These are phyloP conservation scores for Diaporthe helianthi DNA, from an alignment of 2,329 filamentous ascomycete genomes.

Conservation along the genomic window DNA sequence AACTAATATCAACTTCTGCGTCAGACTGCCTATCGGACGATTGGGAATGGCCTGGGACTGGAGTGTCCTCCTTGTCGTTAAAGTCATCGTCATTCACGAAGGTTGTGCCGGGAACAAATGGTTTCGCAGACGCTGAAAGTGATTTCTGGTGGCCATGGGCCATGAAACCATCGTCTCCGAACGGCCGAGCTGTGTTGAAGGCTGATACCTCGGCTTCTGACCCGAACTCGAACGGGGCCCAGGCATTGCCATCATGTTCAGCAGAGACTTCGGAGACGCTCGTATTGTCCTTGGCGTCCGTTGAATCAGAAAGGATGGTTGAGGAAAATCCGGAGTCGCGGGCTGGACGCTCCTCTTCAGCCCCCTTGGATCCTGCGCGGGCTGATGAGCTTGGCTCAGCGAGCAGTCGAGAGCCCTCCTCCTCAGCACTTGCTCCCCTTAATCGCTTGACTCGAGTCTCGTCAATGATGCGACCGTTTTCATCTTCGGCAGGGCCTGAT, in stretches of 20 bases:
- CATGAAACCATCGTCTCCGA: slow-evolving; percentile 52
- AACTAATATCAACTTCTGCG: slow-evolving; percentile 20
- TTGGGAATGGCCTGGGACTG: slow-evolving; percentile 34
- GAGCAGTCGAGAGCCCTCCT: slow-evolving; percentile 76
- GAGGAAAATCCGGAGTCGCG: slow-evolving; percentile 63
- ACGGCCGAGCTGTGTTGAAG: slow-evolving; percentile 60
- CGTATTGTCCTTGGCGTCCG: slow-evolving; percentile 61
- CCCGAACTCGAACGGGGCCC: slow-evolving; percentile 68
- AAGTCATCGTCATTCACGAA: slow-evolving; percentile 40
- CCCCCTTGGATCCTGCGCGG: slow-evolving; percentile 37
- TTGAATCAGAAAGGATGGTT: slow-evolving; percentile 58
- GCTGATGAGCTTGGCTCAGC: slow-evolving; percentile 57
- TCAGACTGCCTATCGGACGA: slow-evolving; percentile 20
- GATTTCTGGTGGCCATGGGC: slow-evolving; percentile 58
- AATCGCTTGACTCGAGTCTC: slow-evolving; percentile 79
- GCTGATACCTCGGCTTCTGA: slow-evolving; percentile 54
- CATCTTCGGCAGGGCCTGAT: slow-evolving; percentile 53
- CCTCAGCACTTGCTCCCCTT: slow-evolving; percentile 68
- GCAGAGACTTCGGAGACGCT: slow-evolving; percentile 61
- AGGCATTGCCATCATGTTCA: slow-evolving; percentile 57
- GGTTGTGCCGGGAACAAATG: slow-evolving; percentile 64
- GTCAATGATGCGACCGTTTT: slow-evolving; percentile 68
- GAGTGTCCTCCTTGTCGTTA: slow-evolving; percentile 37
- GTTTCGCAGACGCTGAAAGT: slow-evolving; percentile 73
- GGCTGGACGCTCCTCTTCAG: slow-evolving; percentile 41